Percentiles rank a stretch among this genome's conserved stretches.
Evolutionary conservation across 176 grass and related monocot species (phyloP).

Genomic region (Rhynchospora tenuis): DNA sequence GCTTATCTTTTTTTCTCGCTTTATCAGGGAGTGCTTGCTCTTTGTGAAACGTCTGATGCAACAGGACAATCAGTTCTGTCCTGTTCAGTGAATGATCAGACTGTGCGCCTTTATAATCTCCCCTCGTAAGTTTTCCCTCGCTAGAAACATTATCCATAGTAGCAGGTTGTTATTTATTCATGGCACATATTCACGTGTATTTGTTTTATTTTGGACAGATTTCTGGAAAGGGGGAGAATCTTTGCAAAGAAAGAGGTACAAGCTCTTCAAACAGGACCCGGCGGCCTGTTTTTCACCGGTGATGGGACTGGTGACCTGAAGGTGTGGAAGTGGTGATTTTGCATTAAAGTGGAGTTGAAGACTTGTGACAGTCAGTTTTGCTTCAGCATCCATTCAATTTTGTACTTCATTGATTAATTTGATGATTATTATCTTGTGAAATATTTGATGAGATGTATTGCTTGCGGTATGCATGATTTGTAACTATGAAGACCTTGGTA

Average conservation of each 20-base stretch:
- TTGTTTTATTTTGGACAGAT: conserved; percentile 45
- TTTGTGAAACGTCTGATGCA: conserved; percentile 72
- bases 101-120: conserved; percentile 65
- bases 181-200: no score
- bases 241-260: conserved; percentile 80
- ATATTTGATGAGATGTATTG: no score
- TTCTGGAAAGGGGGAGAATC: conserved; percentile 76
- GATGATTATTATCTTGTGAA: no score
- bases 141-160: conserved; percentile 21
- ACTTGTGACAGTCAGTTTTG: no score
- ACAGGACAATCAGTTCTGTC: conserved; percentile 73
- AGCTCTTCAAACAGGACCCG: conserved; percentile 59
- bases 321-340: conserved; percentile 88
- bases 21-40: conserved; percentile 67
- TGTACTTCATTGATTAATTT: no score
- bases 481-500: no score
- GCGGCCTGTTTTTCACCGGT: conserved; percentile 92
- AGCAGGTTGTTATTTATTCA: background rate
- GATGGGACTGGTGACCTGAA: conserved; percentile 89
- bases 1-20: background rate
- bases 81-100: conserved; percentile 87
- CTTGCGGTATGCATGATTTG: no score
- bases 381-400: no score
- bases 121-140: conserved; percentile 65
- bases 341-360: no score